Evolutionary conservation across 768 basidiomycete species (phyloP).

Genomic region (Leccinellum albellum): DNA sequence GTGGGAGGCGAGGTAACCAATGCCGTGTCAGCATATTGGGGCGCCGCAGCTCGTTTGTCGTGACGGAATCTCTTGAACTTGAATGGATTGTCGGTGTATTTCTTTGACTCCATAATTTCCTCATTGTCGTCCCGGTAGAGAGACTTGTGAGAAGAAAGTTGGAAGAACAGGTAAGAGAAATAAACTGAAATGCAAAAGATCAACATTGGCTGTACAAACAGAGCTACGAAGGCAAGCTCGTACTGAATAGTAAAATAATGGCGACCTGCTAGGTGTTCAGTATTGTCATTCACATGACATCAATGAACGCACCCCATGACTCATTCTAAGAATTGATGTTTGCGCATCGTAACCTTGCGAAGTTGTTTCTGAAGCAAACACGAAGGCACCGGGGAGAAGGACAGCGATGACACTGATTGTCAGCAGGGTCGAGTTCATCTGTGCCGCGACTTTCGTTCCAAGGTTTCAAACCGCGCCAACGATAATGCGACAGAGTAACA

Average conservation of each 20-base stretch:
- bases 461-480: background rate
- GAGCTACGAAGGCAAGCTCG: conserved; percentile 17
- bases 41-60: conserved; percentile 2
- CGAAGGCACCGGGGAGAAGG: conserved; percentile 74
- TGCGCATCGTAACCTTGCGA: conserved; percentile 9
- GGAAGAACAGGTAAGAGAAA: conserved; percentile 69
- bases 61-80: conserved; percentile 16
- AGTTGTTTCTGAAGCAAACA: conserved; percentile 46
- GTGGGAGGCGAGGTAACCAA: conserved; percentile 6
- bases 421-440: conserved; percentile 70
- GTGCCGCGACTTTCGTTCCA: conserved; percentile 55
- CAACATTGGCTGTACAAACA: background rate
- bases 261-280: conserved; percentile 50
- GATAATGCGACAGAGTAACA: background rate
- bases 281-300: background rate
- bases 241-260: conserved; percentile 74
- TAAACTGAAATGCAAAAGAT: conserved; percentile 51
- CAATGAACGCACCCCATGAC: conserved; percentile 57
- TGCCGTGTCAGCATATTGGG: conserved; percentile 3
- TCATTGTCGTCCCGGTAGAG: conserved; percentile 52
- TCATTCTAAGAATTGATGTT: conserved; percentile 60
- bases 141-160: conserved; percentile 72
- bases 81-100: conserved; percentile 43
- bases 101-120: conserved; percentile 35
- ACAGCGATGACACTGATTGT: conserved; percentile 76